A percentile compares a stretch with the other conserved stretches of the same genome.
These are phyloP conservation scores for Rosa persica DNA, from an alignment of 306 rosid genomes.

Conservation along the genomic window DNA sequence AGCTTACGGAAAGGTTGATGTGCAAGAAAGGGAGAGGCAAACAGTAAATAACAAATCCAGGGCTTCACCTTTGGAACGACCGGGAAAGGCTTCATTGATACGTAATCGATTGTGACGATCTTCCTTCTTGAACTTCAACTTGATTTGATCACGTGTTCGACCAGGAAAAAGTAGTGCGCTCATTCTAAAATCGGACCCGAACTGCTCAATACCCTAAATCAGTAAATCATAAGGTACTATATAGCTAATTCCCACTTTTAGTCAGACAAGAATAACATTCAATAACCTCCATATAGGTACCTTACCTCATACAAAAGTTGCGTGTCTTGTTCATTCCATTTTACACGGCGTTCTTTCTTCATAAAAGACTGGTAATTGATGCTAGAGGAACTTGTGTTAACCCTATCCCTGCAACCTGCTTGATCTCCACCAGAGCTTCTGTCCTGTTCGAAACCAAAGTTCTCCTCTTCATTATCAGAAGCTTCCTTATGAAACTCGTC, in stretches of 20 bases:
- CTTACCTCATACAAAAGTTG: conserved; percentile 74
- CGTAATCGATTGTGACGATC: conserved; percentile 58
- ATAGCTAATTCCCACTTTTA: background rate
- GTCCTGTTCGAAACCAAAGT: conserved; percentile 51
- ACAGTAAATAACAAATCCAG: conserved; percentile 9
- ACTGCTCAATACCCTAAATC: conserved; percentile 55
- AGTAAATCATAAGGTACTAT: conserved; percentile 22
- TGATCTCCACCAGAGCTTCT: conserved; percentile 53
- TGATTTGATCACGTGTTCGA: conserved; percentile 66
- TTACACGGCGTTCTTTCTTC: conserved; percentile 63
- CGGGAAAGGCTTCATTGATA: conserved; percentile 53
- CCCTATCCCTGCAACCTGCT: conserved; percentile 26
- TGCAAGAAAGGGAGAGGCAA: conserved; percentile 10
- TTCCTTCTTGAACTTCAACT: conserved; percentile 77
- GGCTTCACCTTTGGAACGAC: conserved; percentile 53
- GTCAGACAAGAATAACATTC: background rate
- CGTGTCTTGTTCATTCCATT: conserved; percentile 84
- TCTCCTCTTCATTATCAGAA: conserved; percentile 40
- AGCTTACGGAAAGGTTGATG: too few species aligned
- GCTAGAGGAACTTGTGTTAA: conserved; percentile 32
- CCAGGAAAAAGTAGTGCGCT: conserved; percentile 69
- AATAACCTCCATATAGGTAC: conserved; percentile 3
- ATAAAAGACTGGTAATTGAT: conserved; percentile 75
- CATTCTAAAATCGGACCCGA: conserved; percentile 76
- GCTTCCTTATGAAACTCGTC: conserved; percentile 33